Base-by-base conservation (phyloP, 768 basidiomycete species). In the Cantharellus cinnabarinus region DNA sequence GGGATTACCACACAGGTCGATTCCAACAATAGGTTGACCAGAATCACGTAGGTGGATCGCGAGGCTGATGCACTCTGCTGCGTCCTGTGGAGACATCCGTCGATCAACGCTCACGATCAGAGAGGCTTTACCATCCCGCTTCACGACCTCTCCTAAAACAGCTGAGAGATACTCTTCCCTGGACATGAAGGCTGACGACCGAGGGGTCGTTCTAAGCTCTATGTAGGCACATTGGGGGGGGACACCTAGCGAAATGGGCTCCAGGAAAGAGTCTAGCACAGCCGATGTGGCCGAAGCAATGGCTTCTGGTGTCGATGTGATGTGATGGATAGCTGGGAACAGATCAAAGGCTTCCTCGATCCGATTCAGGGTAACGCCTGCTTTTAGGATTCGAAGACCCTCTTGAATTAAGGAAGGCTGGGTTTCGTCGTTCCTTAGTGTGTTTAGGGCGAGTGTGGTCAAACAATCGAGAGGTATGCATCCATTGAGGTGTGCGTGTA, bases 401-500 rank as follows among this genome's bases (percentile, higher is more conserved):
- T 67, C 66, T 34, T 73, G 69, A 34, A 84, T 69, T 1, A 29
- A 48, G 10, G 10, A 7, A 37, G 10, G 14, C 14, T 14, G 52
- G 10, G 52, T 54, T n/a, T 39, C 54, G 55, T 62, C 56, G 35
- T 10, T 20, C 42, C 15, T n/a, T 14, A 50, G 40, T 20, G 42
- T 74, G 41, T 78, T 72, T 4, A 64, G 63, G 0, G 82, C 83
- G 10, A 90, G 77, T 4, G 79, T 74, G 62, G 79, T 78, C 0
- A 89, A 75, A 37, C 78, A 69, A 0, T 70, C 57, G 35, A 88
- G 70, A 0, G 88, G 88, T 41, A 90, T 88, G 5, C 80, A 89
- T 0, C 87, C 87, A 63, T 89, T 89, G 3, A 89, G 76, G 65
- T 89, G 87, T 0, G 87, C 88, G 62, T 89, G 88, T 0, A 90